Base-by-base conservation (phyloP, 331 rosid genomes). In the Pyrus hybrid region DNA sequence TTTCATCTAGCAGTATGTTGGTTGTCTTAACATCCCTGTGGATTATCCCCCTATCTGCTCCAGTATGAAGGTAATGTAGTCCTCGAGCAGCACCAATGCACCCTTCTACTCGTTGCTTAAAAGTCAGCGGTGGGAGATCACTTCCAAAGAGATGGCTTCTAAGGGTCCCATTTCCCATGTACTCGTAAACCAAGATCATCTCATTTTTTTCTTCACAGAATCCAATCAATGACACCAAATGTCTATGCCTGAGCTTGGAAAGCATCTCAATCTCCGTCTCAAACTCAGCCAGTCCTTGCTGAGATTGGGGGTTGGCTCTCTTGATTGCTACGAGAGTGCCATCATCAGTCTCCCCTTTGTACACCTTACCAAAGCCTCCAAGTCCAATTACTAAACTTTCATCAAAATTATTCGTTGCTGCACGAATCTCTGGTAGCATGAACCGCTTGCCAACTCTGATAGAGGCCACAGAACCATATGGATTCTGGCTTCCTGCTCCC, bases 321-420 rank as follows among this genome's bases (percentile, higher is more conserved):
- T 90, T 90, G 63, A 87, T 81, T 18, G 92, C 95, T 75, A 75
- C 88, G 14, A 58, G 68, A 53, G 80, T 79, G 67, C 86, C 89
- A 58, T 83, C 82, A 21, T 83, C 83, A 45, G 67, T 80, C 80
- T 56, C 83, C 70, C 92, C 95, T 64, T 71, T 82, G 81, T 85
- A 89, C 45, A 89, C 95, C 70, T 87, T 86, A 32, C 92, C 95
- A 79, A 90, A 87, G 43, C 95, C 92, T 28, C 95, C 92, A 68
- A 66, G 82, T 23, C 90, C 95, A 45, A 90, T 77, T 76, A 80
- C 75, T 58, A 86, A 69, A 29, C 64, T 54, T 72, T 90, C 95
- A 74, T 86, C 86, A 41, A 90, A 90, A 76, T 81, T 70, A 35
- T 76, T 80, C 8, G 95, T 86, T 61, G 95, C 92, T 30, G 82